Evolutionary conservation across 768 basidiomycete genomes (phyloP).

Genomic region (Lactarius quietus): DNA sequence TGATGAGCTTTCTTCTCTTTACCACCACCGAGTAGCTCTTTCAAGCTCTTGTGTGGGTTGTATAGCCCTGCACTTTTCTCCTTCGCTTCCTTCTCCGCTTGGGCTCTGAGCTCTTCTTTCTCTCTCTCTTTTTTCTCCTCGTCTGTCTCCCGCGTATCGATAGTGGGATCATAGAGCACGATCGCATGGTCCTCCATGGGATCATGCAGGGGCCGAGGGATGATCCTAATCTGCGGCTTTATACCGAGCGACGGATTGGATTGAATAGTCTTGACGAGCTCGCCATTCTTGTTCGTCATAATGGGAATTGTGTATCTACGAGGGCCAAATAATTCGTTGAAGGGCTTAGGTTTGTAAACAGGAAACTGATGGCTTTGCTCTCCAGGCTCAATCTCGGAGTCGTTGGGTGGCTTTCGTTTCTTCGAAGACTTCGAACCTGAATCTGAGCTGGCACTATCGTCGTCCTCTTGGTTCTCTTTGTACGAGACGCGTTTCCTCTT

Average conservation of each 20-base stretch:
- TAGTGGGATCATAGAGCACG: conserved; percentile 94
- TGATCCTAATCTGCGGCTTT: conserved; percentile 71
- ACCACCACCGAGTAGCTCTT: conserved; percentile 68
- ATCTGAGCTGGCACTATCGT: conserved; percentile 56
- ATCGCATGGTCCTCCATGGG: conserved; percentile 98
- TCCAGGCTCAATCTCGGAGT: conserved; percentile 55
- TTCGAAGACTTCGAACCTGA: conserved; percentile 46
- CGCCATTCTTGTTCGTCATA: conserved; percentile 70
- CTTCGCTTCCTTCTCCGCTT: conserved; percentile 56
- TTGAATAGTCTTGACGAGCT: conserved; percentile 49
- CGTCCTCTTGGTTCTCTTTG: conserved; percentile 56
- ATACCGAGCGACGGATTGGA: conserved; percentile 81
- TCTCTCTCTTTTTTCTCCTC: conserved; percentile 74
- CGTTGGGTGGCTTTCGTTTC: conserved; percentile 63
- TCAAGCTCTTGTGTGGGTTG: conserved; percentile 92
- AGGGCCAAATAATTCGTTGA: conserved; percentile 44
- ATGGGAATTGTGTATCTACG: conserved; percentile 81
- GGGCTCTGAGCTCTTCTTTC: conserved; percentile 66
- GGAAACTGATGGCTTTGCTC: conserved; percentile 64
- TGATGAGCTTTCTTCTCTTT: conserved; percentile 60
- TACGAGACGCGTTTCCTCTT: conserved; percentile 90
- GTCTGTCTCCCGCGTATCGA: conserved; percentile 88
- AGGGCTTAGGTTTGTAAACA: conserved; percentile 77
- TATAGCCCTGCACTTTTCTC: conserved; percentile 72
- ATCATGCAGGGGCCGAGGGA: conserved; percentile 92